Conservation (phyloP, 1,284 basidiomycete genomes). For the Irpex sp. region DNA sequence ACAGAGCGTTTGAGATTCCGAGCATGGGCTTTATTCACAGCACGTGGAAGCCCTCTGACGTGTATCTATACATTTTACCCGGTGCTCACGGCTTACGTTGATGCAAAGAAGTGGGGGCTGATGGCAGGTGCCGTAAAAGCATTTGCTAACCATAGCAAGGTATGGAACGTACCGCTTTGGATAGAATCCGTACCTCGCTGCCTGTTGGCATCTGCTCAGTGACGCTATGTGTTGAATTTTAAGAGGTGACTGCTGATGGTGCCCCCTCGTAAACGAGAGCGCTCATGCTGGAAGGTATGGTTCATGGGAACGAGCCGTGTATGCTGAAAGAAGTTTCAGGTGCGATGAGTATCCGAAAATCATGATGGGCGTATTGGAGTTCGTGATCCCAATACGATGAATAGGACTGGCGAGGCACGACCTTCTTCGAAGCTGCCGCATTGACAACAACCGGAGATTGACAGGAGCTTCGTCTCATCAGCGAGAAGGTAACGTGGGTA, state of each 20-base stretch:
- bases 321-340: background rate
- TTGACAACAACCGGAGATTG: background rate
- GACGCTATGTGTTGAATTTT: background rate
- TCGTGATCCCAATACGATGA: background rate
- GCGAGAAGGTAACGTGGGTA: background rate
- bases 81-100: background rate
- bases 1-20: background rate
- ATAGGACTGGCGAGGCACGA: background rate
- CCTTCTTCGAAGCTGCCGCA: background rate
- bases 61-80: background rate
- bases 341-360: background rate
- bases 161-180: background rate
- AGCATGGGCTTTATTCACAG: background rate
- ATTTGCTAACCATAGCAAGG: slow-evolving; percentile 1
- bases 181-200: background rate
- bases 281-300: background rate
- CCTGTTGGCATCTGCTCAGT: background rate
- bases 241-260: background rate
- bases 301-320: background rate
- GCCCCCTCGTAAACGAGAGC: background rate
- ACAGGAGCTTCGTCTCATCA: background rate
- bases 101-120: background rate
- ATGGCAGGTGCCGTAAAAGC: background rate
- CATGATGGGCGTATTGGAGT: background rate
- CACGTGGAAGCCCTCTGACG: background rate